These are phyloP conservation scores for Aspergillus sp. DNA, from an alignment of 2,329 filamentous ascomycete genomes.

Conservation along the genomic window DNA sequence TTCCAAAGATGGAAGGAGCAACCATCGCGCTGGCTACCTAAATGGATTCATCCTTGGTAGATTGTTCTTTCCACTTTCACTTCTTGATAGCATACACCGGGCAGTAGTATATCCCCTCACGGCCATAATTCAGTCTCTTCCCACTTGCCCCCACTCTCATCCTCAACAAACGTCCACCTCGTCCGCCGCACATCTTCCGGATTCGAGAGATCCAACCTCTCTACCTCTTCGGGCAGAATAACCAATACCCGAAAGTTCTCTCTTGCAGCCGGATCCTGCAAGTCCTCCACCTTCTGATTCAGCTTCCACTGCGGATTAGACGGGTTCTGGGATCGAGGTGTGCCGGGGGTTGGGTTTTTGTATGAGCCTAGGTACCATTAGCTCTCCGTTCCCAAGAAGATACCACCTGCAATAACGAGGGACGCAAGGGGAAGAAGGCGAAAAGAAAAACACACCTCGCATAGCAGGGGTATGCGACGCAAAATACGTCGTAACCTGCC, in stretches of 20 bases:
- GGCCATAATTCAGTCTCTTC: conserved; percentile 72
- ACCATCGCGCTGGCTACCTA: neutral
- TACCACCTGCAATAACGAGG: too few species aligned
- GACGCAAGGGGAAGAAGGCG: neutral
- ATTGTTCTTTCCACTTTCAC: neutral
- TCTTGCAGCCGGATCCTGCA: conserved; percentile 72
- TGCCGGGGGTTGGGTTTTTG: conserved; percentile 72
- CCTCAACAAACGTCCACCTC: conserved; percentile 65
- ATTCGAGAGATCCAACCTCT: conserved; percentile 73
- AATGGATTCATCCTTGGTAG: neutral
- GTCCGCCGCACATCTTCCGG: conserved; percentile 67
- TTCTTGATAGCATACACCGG: neutral
- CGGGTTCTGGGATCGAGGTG: conserved; percentile 59
- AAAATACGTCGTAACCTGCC: conserved; percentile 84
- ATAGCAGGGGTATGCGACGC: conserved; percentile 83
- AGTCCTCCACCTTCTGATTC: conserved; percentile 69
- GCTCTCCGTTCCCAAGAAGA: neutral
- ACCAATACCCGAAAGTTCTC: conserved; percentile 84
- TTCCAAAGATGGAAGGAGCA: neutral
- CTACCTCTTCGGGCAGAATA: conserved; percentile 79
- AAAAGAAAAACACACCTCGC: conserved; percentile 59
- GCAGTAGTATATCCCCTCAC: conserved; percentile 29
- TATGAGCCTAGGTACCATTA: conserved; percentile 60
- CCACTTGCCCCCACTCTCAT: conserved; percentile 59
- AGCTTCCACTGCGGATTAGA: conserved; percentile 51